Conservation (phyloP, 225 moss, liverwort and hornwort species). For the Sphagnum contortum region DNA sequence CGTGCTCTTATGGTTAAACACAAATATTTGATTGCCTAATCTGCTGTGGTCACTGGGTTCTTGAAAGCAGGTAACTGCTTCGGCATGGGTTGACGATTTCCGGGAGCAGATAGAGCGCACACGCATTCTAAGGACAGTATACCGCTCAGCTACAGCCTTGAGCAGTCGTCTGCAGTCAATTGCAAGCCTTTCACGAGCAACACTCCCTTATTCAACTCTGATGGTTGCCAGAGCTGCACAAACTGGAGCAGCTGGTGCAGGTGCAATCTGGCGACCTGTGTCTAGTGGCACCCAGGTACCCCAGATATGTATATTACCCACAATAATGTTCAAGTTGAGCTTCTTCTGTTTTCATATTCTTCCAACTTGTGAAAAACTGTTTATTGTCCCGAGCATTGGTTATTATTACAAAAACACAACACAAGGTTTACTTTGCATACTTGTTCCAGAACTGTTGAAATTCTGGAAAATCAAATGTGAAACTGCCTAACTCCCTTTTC, state of each 20-base stretch:
- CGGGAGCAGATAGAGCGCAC: conserved; percentile 98
- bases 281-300: conserved; percentile 85
- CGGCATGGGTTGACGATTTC: conserved; percentile 70
- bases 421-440: too few relatives aligned
- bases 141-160: conserved; percentile 82
- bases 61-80: conserved; percentile 53
- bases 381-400: too few relatives aligned
- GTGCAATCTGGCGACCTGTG: conserved; percentile 96
- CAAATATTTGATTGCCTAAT: too few relatives aligned
- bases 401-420: too few relatives aligned
- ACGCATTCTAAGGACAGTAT: conserved; percentile 79
- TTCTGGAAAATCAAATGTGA: too few relatives aligned
- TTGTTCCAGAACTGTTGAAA: too few relatives aligned
- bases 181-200: conserved; percentile 65
- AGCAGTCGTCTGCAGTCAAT: conserved; percentile 65
- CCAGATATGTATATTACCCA: background rate
- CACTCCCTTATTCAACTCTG: conserved; percentile 44
- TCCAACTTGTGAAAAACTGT: too few relatives aligned
- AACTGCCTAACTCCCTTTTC: too few relatives aligned
- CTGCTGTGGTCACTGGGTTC: too few relatives aligned
- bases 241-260: conserved; percentile 80
- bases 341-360: too few relatives aligned
- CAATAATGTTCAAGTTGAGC: background rate
- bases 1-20: too few relatives aligned
- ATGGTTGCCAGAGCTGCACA: conserved; percentile 70